Base-by-base conservation (phyloP, 2,329 filamentous ascomycete genomes). In the Fusarium odoratissimum region DNA sequence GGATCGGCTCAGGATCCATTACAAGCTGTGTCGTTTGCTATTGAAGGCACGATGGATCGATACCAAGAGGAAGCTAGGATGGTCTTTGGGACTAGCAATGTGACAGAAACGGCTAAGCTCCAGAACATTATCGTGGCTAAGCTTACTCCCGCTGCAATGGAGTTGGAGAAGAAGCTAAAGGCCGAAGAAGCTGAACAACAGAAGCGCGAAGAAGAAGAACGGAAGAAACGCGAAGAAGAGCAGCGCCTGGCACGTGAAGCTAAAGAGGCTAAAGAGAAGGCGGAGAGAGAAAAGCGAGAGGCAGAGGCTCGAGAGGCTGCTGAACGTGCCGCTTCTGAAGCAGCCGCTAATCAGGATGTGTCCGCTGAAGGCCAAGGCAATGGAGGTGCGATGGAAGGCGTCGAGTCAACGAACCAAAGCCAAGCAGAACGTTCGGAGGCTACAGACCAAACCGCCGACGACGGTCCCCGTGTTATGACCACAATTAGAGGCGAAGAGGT, bases 1-100 rank as follows among this genome's bases (percentile, higher is more conserved):
- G 75, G 72, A 23, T 75, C 82, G 41, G 80, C 84, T 72, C 83
- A 87, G 76, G 92, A 93, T 64, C 92, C 92, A 17, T 86, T 89
- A n/a, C 91, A 93, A 75, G 92, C 94, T 17, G 91, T 95, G 31
- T 85, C 90, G 6, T 98, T 98, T 80, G 84, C 87, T 25, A 87
- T 94, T 13, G 89, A 90, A 41, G 86, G 89, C 13, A 98, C 96
- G 2, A 85, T 88, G 61, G 87, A 88, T 59, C 91, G 96, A 69
- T 99, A 97, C 92, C 90, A 93, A 78, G 94, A 98, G 78, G 97
- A 98, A 81, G 92, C 95, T 13, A 91, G 92, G 71, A 91, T 99
- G 80, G 87, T 98, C 1, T 98, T 96, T 81, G 93, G 93, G 31
- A 83, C 86, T 28, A 86, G 84, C 54, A 88, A 91, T 54, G 63